A percentile compares a stretch with the other conserved stretches of the same genome.
Conservation (phyloP, 371 early-diverging fungal species). For the Gilbertella persicaria region DNA sequence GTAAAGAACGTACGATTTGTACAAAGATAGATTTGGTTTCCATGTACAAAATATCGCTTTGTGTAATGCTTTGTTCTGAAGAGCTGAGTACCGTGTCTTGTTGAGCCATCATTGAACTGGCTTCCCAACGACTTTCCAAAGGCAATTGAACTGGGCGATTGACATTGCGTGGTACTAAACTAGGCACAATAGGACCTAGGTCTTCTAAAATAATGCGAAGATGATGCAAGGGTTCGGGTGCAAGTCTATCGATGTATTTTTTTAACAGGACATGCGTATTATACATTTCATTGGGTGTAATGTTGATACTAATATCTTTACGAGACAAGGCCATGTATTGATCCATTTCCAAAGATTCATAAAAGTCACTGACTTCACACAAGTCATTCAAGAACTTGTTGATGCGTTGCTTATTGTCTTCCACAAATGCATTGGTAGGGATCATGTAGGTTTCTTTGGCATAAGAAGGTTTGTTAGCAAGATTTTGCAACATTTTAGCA, state of each 20-base stretch:
- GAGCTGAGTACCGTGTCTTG: not conserved
- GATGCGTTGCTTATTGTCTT: conserved; percentile 83
- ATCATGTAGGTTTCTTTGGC: conserved; percentile 93
- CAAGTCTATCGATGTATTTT: conserved; percentile 79
- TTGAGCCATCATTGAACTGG: conserved; percentile 59
- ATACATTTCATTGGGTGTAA: conserved; percentile 91
- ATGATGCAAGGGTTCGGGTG: conserved; percentile 78
- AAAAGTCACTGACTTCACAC: conserved; percentile 94
- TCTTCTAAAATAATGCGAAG: conserved; percentile 73
- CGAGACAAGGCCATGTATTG: conserved; percentile 93
- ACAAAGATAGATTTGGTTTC: conserved; percentile 94
- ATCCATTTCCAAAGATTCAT: conserved; percentile 94
- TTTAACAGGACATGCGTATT: conserved; percentile 80
- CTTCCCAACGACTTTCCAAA: conserved; percentile 87
- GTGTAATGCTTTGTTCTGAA: conserved; percentile 84
- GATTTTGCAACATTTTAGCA: conserved; percentile 93
- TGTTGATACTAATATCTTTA: conserved; percentile 82
- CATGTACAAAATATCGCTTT: conserved; percentile 92
- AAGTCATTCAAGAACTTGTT: conserved; percentile 86
- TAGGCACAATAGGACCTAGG: conserved; percentile 73
- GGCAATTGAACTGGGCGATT: conserved; percentile 81
- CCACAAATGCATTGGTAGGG: conserved; percentile 86
- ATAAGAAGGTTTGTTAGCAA: conserved; percentile 92
- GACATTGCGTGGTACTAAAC: conserved; percentile 77
- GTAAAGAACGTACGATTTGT: conserved; percentile 85